A percentile compares a stretch with the other conserved stretches of the same genome.
Conservation (phyloP, 73 alveolate species). For the Paramecium octaurelia region DNA sequence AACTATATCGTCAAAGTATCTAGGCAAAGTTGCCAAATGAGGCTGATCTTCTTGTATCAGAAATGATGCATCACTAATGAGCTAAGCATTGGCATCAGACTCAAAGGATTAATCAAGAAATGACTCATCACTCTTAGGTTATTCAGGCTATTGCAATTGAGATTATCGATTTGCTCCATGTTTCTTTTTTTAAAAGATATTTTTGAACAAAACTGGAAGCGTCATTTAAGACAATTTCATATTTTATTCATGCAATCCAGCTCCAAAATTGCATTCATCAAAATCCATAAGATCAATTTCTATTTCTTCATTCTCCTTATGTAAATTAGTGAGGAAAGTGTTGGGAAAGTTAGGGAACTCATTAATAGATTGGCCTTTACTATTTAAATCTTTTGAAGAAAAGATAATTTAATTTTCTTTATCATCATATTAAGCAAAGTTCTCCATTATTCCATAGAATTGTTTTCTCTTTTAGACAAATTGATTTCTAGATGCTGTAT, state of each 20-base stretch:
- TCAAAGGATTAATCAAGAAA: not conserved
- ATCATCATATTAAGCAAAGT: not conserved
- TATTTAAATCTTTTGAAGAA: not conserved
- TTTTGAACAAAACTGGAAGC: constrained; percentile 16
- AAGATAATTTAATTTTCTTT: constrained; percentile 16
- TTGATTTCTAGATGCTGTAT: constrained; percentile 34
- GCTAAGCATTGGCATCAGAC: not conserved
- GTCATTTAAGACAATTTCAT: constrained; percentile 17
- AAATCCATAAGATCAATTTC: constrained; percentile 39
- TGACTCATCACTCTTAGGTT: not conserved
- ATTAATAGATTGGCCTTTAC: not conserved
- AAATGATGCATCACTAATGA: not conserved
- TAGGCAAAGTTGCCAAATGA: constrained; percentile 12
- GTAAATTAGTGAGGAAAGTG: not conserved
- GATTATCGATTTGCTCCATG: constrained; percentile 30
- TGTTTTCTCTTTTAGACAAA: not conserved
- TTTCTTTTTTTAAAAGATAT: not conserved
- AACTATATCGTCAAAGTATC: constrained; percentile 29
- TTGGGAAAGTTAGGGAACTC: constrained; percentile 8
- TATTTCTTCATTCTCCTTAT: not conserved
- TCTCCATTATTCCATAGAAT: constrained; percentile 12
- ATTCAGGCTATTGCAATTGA: not conserved
- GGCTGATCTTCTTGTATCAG: constrained; percentile 23
- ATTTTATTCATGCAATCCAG: constrained; percentile 23
- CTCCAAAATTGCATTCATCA: not conserved